These are phyloP conservation scores for Camillea tinctor DNA, from an alignment of 2,329 filamentous ascomycete genomes.

Conservation along the genomic window DNA sequence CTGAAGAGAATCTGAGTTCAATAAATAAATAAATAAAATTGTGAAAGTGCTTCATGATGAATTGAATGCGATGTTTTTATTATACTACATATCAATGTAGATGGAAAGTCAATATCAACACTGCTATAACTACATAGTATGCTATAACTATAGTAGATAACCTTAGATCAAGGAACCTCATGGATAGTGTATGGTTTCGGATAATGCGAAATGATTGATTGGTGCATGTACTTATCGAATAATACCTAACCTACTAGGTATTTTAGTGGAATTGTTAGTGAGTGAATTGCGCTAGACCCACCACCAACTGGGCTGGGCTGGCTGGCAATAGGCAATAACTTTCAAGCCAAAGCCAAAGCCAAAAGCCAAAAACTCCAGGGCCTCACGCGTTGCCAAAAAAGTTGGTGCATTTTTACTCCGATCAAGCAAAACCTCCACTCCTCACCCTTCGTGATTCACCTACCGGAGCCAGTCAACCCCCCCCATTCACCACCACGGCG, in stretches of 20 bases:
- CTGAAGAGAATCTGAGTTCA: neutral
- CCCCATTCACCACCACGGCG: neutral
- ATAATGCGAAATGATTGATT: conserved; percentile 4
- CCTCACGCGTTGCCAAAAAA: neutral
- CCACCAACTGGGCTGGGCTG: too few relatives aligned
- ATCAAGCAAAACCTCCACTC: neutral
- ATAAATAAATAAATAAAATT: neutral
- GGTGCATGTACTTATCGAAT: conserved; percentile 5
- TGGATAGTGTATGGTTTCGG: conserved; percentile 1
- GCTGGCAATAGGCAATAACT: neutral
- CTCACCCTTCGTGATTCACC: neutral
- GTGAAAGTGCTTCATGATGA: neutral
- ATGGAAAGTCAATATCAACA: too few relatives aligned
- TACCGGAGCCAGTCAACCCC: neutral
- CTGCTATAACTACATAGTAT: too few relatives aligned
- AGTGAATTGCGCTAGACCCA: neutral
- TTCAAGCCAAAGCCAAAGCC: too few relatives aligned
- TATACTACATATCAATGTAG: neutral
- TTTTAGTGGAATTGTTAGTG: too few relatives aligned
- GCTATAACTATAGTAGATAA: too few relatives aligned
- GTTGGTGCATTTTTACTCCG: neutral
- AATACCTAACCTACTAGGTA: neutral
- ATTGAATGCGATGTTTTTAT: neutral
- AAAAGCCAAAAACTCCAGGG: neutral
- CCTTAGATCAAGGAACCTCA: too few relatives aligned